phyloP scores from a whole-genome alignment of 371 early-diverging fungal species.

The Rhizomucor pusillus region DNA sequence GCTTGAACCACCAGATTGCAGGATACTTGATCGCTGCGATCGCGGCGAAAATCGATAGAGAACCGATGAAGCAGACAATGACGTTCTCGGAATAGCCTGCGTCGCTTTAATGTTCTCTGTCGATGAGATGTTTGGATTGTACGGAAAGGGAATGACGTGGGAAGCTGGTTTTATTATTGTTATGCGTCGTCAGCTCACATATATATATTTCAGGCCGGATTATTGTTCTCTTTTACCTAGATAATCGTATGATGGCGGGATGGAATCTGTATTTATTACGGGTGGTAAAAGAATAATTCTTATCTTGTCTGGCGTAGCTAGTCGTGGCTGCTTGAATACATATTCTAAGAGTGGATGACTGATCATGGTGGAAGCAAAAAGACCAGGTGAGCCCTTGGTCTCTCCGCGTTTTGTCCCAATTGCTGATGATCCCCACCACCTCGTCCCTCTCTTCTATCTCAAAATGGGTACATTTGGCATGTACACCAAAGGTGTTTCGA shows the following conservation, averaged over 20 bases:
- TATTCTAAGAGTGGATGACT: slow-evolving; percentile 14
- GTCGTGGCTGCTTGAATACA: slow-evolving; percentile 16
- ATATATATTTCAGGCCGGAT: not conserved
- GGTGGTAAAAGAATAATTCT: slow-evolving; percentile 32
- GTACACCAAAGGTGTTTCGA: too few species aligned
- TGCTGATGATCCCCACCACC: too few species aligned
- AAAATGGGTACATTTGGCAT: too few species aligned
- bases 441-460: too few species aligned
- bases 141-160: not conserved
- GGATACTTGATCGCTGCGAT: slow-evolving; percentile 1
- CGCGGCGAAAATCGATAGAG: slow-evolving; percentile 19
- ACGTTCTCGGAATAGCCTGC: slow-evolving; percentile 1
- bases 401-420: too few species aligned
- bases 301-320: slow-evolving; percentile 3
- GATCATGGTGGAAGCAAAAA: not conserved
- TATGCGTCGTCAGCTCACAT: not conserved
- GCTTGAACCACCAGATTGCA: not conserved
- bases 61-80: slow-evolving; percentile 17
- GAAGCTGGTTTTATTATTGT: not conserved
- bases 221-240: slow-evolving; percentile 15
- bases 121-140: slow-evolving; percentile 2
- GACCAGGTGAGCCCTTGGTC: not conserved
- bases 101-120: slow-evolving; percentile 2
- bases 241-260: slow-evolving; percentile 14
- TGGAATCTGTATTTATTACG: slow-evolving; percentile 5